phyloP scores from a whole-genome alignment of 345 rosid genomes.

The Pistacia atlantica region DNA sequence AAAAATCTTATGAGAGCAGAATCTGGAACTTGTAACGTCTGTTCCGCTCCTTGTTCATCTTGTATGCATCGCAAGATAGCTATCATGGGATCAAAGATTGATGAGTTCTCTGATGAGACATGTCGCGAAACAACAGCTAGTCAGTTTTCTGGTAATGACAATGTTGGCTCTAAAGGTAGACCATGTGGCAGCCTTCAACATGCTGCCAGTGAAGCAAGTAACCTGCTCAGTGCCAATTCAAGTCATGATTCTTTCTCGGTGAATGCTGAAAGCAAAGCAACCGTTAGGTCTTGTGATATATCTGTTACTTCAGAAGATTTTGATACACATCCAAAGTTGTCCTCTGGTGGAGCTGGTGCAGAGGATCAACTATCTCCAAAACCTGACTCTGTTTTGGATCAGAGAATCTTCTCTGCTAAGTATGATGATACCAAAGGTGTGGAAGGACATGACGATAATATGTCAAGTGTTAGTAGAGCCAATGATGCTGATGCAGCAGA shows the following conservation, averaged over 20 bases:
- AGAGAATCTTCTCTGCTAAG: constrained; percentile 33
- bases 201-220: constrained; percentile 64
- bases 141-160: constrained; percentile 60
- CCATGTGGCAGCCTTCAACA: constrained; percentile 39
- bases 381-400: constrained; percentile 33
- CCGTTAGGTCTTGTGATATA: constrained; percentile 38
- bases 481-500: constrained; percentile 31
- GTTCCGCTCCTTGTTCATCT: constrained; percentile 84
- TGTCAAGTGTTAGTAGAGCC: constrained; percentile 46
- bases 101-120: constrained; percentile 68
- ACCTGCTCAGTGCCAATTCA: constrained; percentile 45
- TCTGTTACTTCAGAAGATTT: constrained; percentile 44
- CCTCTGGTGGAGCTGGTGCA: constrained; percentile 31
- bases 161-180: constrained; percentile 29
- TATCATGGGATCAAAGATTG: constrained; percentile 55
- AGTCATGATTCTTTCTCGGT: constrained; percentile 62
- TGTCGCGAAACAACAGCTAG: constrained; percentile 51
- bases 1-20: constrained; percentile 46
- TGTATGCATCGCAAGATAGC: constrained; percentile 65
- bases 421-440: constrained; percentile 37
- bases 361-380: constrained; percentile 37
- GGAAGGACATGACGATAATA: constrained; percentile 65
- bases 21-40: constrained; percentile 82
- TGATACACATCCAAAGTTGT: constrained; percentile 34
- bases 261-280: constrained; percentile 65